These are phyloP conservation scores for Prunus yedoensis DNA, from an alignment of 331 rosid genomes.

Conservation along the genomic window DNA sequence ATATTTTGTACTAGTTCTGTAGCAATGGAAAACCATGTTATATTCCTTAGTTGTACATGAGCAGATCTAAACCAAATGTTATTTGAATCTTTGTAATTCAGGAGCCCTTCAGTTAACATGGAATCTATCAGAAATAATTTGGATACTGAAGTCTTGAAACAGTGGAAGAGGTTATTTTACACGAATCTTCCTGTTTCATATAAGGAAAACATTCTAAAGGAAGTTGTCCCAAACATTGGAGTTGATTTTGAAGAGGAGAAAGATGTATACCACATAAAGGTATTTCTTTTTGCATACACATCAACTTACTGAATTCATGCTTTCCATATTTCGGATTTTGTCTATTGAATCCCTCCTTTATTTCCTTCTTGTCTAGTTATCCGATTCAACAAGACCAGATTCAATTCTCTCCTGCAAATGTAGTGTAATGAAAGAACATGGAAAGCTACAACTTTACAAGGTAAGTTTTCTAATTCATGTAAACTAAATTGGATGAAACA, in stretches of 20 bases:
- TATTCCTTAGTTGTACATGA: neutral
- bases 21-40: neutral
- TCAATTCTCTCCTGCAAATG: constrained; percentile 43
- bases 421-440: constrained; percentile 26
- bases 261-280: constrained; percentile 42
- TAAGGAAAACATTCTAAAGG: constrained; percentile 32
- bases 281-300: constrained; percentile 15
- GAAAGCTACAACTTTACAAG: constrained; percentile 46
- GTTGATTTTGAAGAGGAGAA: constrained; percentile 42
- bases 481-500: constrained; percentile 2
- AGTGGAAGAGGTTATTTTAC: constrained; percentile 30
- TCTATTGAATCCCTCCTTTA: constrained; percentile 3
- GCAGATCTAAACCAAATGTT: constrained; percentile 1
- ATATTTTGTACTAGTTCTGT: neutral
- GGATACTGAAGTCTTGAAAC: constrained; percentile 25
- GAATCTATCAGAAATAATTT: constrained; percentile 17
- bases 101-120: constrained; percentile 32
- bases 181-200: constrained; percentile 36
- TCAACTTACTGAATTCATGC: neutral
- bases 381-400: constrained; percentile 31
- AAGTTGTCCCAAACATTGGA: constrained; percentile 32
- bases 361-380: constrained; percentile 30
- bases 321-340: neutral
- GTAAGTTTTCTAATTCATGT: constrained; percentile 24
- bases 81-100: constrained; percentile 13